Base-by-base conservation (phyloP, 306 rosid species). In the Abrus pulchellus region DNA sequence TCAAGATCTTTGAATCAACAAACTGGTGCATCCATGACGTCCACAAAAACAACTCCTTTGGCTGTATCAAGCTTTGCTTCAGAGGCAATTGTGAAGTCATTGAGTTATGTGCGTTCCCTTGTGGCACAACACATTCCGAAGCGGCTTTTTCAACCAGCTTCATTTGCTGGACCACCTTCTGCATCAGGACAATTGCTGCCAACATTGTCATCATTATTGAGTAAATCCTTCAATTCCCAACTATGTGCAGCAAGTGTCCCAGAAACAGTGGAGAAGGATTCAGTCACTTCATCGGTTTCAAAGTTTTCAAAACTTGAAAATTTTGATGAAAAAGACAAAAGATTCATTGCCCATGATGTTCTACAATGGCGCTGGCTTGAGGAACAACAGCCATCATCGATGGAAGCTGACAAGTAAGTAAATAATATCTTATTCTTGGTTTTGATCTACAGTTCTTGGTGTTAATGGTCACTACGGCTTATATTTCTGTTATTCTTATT, bases 281-380 rank as follows among this genome's bases (percentile, higher is more conserved):
- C 91, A 47, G 66, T 88, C 33, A 54, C 85, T 80, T 76, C 83
- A 83, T 87, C 94, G 68, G 79, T 57, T 82, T 89, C 91, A 41
- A 92, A 88, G 90, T 80, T 90, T 80, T 89, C 97, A 61, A 89
- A 89, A 72, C 70, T 85, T 20, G 97, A 89, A 86, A 86, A 78
- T 78, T 70, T 74, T 85, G 93, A 87, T 68, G 92, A 89, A 84
- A 84, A 77, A 28, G 90, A 87, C 2, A 89, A 94, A 83, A 89
- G 84, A 69, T 90, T 86, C 87, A 80, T 90, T 79, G 89, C 98
- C 63, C 81, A 77, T 72, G 98, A 94, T 70, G 92, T 88, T 78
- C 82, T 94, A 45, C 87, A 90, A 75, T 94, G 98, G 98, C 97
- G 97, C 64, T 94, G 98, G 98, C 90, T 88, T 68, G 92, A 88